Evolutionary conservation across 345 rosid species (phyloP).

Genomic region (Viola odorata): DNA sequence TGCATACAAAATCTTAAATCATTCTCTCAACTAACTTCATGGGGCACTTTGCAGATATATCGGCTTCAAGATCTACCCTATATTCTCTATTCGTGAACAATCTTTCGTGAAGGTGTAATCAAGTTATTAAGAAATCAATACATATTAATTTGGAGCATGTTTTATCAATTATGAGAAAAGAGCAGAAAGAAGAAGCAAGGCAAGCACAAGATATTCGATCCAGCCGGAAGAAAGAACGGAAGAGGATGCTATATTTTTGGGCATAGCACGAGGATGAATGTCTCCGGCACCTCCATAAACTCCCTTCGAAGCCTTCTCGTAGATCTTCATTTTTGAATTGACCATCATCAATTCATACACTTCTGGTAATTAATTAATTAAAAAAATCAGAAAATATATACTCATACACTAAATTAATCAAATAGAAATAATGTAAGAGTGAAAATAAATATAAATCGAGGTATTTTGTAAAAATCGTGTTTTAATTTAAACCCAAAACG

Average conservation of each 20-base stretch:
- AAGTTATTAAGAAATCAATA: too few relatives aligned
- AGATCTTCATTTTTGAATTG: not conserved
- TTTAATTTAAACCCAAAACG: too few relatives aligned
- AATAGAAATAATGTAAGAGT: not conserved
- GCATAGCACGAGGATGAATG: slow-evolving; percentile 11
- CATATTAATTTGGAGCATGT: too few relatives aligned
- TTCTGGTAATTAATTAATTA: not conserved
- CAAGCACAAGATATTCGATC: not conserved
- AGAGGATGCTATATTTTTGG: not conserved
- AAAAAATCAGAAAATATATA: not conserved
- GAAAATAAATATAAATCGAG: not conserved
- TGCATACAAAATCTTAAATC: too few relatives aligned
- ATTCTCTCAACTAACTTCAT: too few relatives aligned
- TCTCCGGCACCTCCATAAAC: slow-evolving; percentile 26
- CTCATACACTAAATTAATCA: not conserved
- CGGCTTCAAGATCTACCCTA: too few relatives aligned
- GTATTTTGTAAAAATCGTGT: not conserved
- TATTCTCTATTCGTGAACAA: too few relatives aligned
- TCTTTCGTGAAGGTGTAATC: too few relatives aligned
- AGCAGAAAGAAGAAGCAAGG: not conserved
- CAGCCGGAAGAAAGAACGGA: not conserved
- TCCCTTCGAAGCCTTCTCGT: slow-evolving; percentile 14
- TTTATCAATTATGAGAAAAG: too few relatives aligned
- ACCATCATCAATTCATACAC: not conserved
- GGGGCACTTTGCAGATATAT: too few relatives aligned